Evolutionary conservation across 179 eudicot genomes (phyloP).

Genomic region (Spinacia oleracea): DNA sequence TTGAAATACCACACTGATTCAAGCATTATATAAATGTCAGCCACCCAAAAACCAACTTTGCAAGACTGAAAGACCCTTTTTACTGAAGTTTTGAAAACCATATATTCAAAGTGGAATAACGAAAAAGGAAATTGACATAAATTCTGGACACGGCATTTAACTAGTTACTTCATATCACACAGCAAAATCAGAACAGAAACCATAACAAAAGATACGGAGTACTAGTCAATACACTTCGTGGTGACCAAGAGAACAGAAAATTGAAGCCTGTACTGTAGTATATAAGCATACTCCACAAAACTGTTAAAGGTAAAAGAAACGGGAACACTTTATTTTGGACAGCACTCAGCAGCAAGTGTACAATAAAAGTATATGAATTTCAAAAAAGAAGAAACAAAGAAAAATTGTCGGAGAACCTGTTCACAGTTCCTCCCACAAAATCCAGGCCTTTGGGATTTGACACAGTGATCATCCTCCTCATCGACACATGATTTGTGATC

Average conservation of each 20-base stretch:
- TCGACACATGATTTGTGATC: conserved; percentile 60
- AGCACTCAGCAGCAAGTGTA: background rate
- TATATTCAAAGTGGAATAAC: background rate
- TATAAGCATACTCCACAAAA: background rate
- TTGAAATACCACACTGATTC: background rate
- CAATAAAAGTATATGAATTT: too few relatives aligned
- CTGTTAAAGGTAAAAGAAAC: background rate
- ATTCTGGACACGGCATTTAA: background rate
- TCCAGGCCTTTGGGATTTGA: conserved; percentile 29
- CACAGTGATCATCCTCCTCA: conserved; percentile 32
- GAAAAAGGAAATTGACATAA: background rate
- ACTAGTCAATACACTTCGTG: too few relatives aligned
- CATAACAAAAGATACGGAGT: too few relatives aligned
- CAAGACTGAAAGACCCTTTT: background rate
- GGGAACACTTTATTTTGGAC: conserved; percentile 7
- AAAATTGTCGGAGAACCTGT: conserved; percentile 45
- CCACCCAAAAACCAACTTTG: background rate
- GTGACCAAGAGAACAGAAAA: too few relatives aligned
- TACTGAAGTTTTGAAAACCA: background rate
- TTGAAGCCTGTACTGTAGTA: background rate
- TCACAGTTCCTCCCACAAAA: conserved; percentile 79
- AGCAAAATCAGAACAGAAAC: too few relatives aligned
- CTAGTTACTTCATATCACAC: too few relatives aligned
- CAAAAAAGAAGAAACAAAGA: background rate
- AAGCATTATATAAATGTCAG: background rate